These are phyloP conservation scores for Adansonia rubrostipa DNA, from an alignment of 441 rosid genomes.

Conservation along the genomic window DNA sequence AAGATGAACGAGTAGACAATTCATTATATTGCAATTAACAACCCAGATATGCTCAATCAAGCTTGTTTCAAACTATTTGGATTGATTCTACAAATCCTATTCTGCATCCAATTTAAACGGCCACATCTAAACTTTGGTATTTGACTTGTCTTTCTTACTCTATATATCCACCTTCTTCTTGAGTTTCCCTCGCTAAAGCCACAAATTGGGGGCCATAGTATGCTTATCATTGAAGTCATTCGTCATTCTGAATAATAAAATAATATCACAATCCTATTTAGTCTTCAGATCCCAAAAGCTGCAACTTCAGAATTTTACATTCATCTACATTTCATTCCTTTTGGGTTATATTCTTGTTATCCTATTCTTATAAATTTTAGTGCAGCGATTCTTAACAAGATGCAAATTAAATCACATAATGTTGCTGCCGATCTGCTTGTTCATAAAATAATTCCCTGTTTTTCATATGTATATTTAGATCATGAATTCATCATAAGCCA, in stretches of 20 bases:
- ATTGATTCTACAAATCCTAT: constrained; percentile 1
- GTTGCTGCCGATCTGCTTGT: not conserved
- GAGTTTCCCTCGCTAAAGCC: constrained; percentile 3
- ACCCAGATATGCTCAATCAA: not conserved
- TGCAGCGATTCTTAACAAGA: not conserved
- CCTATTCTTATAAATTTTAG: not conserved
- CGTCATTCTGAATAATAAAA: not conserved
- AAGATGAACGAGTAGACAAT: not conserved
- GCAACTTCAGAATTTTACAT: constrained; percentile 7
- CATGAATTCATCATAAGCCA: constrained; percentile 16
- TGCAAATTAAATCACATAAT: not conserved
- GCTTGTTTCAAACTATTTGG: not conserved
- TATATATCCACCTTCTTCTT: not conserved
- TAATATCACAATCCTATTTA: not conserved
- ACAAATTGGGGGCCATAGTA: not conserved
- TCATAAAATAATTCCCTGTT: not conserved
- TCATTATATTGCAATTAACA: not conserved
- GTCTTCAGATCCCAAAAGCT: not conserved
- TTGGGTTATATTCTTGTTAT: not conserved
- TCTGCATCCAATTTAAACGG: not conserved
- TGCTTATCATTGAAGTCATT: constrained; percentile 6
- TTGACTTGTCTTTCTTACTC: not conserved
- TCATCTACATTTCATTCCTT: not conserved
- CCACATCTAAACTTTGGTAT: constrained; percentile 8
- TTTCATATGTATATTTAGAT: not conserved